Conservation (phyloP, 2,329 filamentous ascomycete genomes). For the Ophiostoma ulmi region DNA sequence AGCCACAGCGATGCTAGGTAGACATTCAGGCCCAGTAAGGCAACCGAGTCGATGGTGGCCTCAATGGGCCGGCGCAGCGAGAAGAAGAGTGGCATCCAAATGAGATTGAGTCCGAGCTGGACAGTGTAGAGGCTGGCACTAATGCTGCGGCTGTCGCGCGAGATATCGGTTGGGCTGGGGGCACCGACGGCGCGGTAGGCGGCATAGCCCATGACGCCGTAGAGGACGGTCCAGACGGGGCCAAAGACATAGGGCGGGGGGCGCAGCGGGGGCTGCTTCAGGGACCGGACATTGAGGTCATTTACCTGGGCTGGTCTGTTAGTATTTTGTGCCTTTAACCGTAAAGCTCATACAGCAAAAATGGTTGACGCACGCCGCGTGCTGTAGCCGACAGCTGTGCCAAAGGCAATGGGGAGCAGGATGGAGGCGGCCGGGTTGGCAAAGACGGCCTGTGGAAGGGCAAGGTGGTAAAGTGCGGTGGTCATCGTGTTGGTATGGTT, state of each 20-base stretch:
- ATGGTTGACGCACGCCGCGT: conserved; percentile 53
- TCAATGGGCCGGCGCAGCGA: conserved; percentile 64
- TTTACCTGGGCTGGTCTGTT: conserved; percentile 18
- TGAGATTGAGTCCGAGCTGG: conserved; percentile 77
- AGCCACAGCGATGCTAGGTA: conserved; percentile 71
- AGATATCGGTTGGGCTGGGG: conserved; percentile 54
- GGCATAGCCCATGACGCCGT: conserved; percentile 80
- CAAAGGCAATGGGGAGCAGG: conserved; percentile 68
- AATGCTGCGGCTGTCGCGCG: conserved; percentile 56
- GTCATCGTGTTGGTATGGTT: conserved; percentile 53
- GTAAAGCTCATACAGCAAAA: background rate
- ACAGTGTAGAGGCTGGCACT: conserved; percentile 78
- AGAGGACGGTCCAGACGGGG: conserved; percentile 62
- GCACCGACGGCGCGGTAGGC: conserved; percentile 69
- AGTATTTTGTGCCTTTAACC: background rate
- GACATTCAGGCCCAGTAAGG: conserved; percentile 64
- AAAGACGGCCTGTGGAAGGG: conserved; percentile 67
- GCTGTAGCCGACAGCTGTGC: conserved; percentile 66
- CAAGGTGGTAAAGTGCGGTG: conserved; percentile 70
- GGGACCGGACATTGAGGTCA: conserved; percentile 17
- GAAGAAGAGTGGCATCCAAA: conserved; percentile 95
- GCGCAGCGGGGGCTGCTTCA: conserved; percentile 62
- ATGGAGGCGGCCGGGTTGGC: conserved; percentile 66
- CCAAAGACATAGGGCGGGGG: conserved; percentile 60
- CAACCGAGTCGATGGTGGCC: conserved; percentile 69